Evolutionary conservation across 805 yeast species (phyloP), one percentile per base, ranked within the genome.

Genomic region (Candida hungchunana): DNA sequence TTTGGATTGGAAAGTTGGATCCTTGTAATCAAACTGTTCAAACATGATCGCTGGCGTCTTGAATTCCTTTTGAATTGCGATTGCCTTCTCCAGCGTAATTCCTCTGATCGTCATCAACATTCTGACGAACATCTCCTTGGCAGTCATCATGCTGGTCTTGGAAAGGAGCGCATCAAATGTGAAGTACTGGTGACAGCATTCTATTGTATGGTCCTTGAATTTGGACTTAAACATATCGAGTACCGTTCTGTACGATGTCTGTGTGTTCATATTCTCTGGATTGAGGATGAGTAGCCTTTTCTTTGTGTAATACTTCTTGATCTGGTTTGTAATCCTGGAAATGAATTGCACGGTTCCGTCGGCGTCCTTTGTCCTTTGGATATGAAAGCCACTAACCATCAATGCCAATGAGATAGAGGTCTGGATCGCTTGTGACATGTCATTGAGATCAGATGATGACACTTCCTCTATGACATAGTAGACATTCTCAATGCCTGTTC

Each of bases 91-190:
- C 20, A 85, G 60, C 0, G 95, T 77, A 1, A 93, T 67, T 1
- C 97, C 98, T 42, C 75, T 71, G 3, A 83, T 71, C 3, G 88
- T 74, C 82, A 88, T 76, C 16, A 93, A 68, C 80, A 87, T 77
- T 29, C 74, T 66, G 2, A 87, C 62, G 48, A 78, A 90, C 49
- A 86, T 62, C 43, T 90, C 96, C 30, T 76, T 77, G 0, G 86
- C 76, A 0, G 95, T 83, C 51, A 73, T 65, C 65, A 80, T 63
- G 18, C 74, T 75, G 2, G 82, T 68, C 53, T 93, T 93, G 4
- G 81, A 75, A 58, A 93, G 60, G 21, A 80, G 67, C 5, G 71
- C 73, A 48, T 80, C 82, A 55, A 86, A 89, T 9, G 75, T 66
- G 30, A 64, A 66, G 49, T 68, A 61, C 40, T 61, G 62, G 45